A percentile compares a stretch with the other conserved stretches of the same genome.
Conservation (phyloP, 805 yeast genomes). For the Geotrichum ghanense region DNA sequence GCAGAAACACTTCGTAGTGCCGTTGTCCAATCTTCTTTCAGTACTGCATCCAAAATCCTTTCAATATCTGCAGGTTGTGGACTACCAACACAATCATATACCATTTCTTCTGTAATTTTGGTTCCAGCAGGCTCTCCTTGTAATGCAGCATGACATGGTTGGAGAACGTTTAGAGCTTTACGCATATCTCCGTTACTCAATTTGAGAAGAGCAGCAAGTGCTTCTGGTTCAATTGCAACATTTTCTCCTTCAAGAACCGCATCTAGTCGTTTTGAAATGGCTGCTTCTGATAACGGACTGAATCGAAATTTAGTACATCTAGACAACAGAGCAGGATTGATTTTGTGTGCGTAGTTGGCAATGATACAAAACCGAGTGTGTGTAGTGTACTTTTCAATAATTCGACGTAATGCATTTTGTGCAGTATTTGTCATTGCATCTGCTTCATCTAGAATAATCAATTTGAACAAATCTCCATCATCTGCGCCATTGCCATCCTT, state of each 20-base stretch:
- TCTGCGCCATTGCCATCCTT: slow-evolving; percentile 2
- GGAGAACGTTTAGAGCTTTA: slow-evolving; percentile 82
- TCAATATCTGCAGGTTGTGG: slow-evolving; percentile 85
- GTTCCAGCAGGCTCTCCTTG: slow-evolving; percentile 29
- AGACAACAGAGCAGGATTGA: slow-evolving; percentile 88
- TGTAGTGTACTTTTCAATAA: slow-evolving; percentile 85
- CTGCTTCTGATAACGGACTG: slow-evolving; percentile 60
- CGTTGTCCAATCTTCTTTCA: slow-evolving; percentile 83
- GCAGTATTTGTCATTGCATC: slow-evolving; percentile 98
- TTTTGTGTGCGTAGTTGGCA: slow-evolving; percentile 91
- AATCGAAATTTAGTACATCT: slow-evolving; percentile 94
- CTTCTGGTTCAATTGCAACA: slow-evolving; percentile 45
- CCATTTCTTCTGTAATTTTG: slow-evolving; percentile 58
- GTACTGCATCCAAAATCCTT: slow-evolving; percentile 58
- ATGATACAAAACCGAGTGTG: slow-evolving; percentile 92
- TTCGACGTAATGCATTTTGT: slow-evolving; percentile 87
- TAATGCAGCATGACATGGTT: slow-evolving; percentile 82
- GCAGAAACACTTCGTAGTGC: slow-evolving; percentile 55
- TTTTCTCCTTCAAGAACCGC: slow-evolving; percentile 62
- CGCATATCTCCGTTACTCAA: slow-evolving; percentile 96
- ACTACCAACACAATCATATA: slow-evolving; percentile 91
- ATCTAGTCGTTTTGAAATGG: slow-evolving; percentile 56
- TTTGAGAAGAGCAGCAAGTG: slow-evolving; percentile 51
- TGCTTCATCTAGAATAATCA: slow-evolving; percentile 91
- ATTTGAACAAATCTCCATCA: slow-evolving; percentile 62